Evolutionary conservation across 148 eudicot genomes (phyloP).

Genomic region (Chenopodium berlandieri): DNA sequence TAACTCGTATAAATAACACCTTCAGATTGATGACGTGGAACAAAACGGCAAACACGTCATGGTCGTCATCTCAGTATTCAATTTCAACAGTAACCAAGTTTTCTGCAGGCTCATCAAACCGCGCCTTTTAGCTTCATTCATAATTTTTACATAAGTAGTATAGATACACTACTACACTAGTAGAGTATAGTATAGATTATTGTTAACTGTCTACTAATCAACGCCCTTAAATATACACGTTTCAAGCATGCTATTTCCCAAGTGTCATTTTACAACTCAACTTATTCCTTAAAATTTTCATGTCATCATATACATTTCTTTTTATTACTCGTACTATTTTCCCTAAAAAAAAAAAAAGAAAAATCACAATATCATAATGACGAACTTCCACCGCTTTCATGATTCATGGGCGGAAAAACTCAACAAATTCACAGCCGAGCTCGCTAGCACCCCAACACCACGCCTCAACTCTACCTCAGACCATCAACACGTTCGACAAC

Average conservation of each 20-base stretch:
- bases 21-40: too few relatives aligned
- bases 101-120: too few relatives aligned
- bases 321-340: too few relatives aligned
- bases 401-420: slow-evolving; percentile 62
- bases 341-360: neutral
- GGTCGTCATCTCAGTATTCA: too few relatives aligned
- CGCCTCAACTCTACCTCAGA: slow-evolving; percentile 38
- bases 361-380: neutral
- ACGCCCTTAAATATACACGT: slow-evolving; percentile 20
- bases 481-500: slow-evolving; percentile 25
- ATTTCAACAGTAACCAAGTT: too few relatives aligned
- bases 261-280: slow-evolving; percentile 13
- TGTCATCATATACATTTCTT: neutral
- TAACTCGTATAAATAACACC: too few relatives aligned
- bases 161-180: too few relatives aligned
- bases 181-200: too few relatives aligned
- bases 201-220: too few relatives aligned
- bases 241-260: slow-evolving; percentile 30
- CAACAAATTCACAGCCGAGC: slow-evolving; percentile 40
- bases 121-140: too few relatives aligned
- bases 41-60: too few relatives aligned
- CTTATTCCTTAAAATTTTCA: neutral
- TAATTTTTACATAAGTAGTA: too few relatives aligned
- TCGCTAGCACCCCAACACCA: slow-evolving; percentile 31
- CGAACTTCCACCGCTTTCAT: slow-evolving; percentile 50